phyloP scores from a whole-genome alignment of 2,329 filamentous ascomycete species.

The Scopulariopsis brevicaulis region DNA sequence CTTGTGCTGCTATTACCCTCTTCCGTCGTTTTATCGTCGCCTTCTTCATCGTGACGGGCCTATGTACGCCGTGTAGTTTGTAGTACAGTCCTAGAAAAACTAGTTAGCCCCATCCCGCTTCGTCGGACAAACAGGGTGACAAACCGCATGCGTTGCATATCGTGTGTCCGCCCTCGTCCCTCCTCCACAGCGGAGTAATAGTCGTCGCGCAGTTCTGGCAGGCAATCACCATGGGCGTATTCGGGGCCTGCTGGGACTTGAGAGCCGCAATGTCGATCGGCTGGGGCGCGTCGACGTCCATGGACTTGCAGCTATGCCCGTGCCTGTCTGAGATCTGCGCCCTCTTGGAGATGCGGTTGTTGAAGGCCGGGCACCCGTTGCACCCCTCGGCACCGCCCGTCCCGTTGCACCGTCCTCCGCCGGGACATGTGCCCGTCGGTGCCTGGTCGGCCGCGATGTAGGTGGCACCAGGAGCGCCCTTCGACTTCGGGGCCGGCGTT shows the following conservation, averaged over 20 bases:
- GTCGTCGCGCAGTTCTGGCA: slow-evolving; percentile 97
- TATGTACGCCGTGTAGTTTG: slow-evolving; percentile 87
- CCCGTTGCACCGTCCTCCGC: slow-evolving; percentile 89
- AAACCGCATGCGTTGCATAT: slow-evolving; percentile 98
- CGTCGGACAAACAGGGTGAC: background rate
- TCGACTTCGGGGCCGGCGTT: slow-evolving; percentile 20
- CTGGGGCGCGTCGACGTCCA: slow-evolving; percentile 6
- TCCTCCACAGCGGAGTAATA: slow-evolving; percentile 89
- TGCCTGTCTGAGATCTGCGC: slow-evolving; percentile 54
- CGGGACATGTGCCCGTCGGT: slow-evolving; percentile 80
- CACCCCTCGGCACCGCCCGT: slow-evolving; percentile 93
- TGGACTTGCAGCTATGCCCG: slow-evolving; percentile 12
- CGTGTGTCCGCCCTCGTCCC: slow-evolving; percentile 88
- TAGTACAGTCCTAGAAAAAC: slow-evolving; percentile 70
- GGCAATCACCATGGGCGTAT: slow-evolving; percentile 62
- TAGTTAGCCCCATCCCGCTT: slow-evolving; percentile 5
- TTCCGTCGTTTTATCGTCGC: slow-evolving; percentile 93
- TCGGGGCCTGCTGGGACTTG: slow-evolving; percentile 25
- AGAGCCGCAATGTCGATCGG: slow-evolving; percentile 27
- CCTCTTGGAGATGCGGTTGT: slow-evolving; percentile 88
- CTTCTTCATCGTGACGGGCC: slow-evolving; percentile 98
- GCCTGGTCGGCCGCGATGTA: slow-evolving; percentile 70
- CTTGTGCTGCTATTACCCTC: slow-evolving; percentile 67
- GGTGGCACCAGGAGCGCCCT: slow-evolving; percentile 42
- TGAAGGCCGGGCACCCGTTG: slow-evolving; percentile 91